Conservation (phyloP, 805 yeast genomes). For the Wickerhamomyces xylosicus region DNA sequence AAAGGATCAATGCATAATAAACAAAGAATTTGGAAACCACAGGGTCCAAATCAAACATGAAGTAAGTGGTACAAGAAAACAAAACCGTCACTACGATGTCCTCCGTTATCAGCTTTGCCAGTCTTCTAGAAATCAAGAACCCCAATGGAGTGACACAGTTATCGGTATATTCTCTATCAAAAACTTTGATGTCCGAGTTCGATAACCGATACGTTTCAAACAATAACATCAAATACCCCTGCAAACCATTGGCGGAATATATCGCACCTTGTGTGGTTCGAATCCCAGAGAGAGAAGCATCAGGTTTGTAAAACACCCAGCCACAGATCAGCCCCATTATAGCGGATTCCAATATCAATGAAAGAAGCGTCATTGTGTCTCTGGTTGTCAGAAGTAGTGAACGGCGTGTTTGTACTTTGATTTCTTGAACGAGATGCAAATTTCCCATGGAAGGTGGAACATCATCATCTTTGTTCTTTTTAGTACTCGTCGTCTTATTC, state of each 20-base stretch:
- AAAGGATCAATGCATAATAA: constrained; percentile 47
- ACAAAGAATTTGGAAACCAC: constrained; percentile 40
- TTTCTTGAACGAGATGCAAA: not conserved
- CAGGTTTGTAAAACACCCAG: constrained; percentile 68
- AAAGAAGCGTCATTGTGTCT: constrained; percentile 31
- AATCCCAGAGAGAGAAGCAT: constrained; percentile 47
- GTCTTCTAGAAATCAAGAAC: constrained; percentile 54
- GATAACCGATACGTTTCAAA: constrained; percentile 53
- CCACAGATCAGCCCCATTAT: constrained; percentile 35
- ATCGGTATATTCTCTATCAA: constrained; percentile 65
- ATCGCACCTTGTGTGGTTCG: constrained; percentile 44
- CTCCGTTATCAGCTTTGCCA: constrained; percentile 59
- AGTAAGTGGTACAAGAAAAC: constrained; percentile 55
- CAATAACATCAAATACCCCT: constrained; percentile 44
- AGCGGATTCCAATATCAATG: constrained; percentile 11
- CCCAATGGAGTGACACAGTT: constrained; percentile 58
- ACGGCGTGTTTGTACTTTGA: constrained; percentile 17
- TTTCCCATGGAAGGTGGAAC: too few relatives aligned
- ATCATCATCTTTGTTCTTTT: too few relatives aligned
- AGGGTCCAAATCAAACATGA: constrained; percentile 64
- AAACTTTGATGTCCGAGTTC: constrained; percentile 42
- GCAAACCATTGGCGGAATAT: constrained; percentile 43
- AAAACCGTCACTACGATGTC: constrained; percentile 55
- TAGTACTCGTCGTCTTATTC: too few relatives aligned
- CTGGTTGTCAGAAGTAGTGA: constrained; percentile 30